Evolutionary conservation across 2,329 filamentous ascomycete genomes (phyloP).

Genomic region (Parafenestella ontariensis): DNA sequence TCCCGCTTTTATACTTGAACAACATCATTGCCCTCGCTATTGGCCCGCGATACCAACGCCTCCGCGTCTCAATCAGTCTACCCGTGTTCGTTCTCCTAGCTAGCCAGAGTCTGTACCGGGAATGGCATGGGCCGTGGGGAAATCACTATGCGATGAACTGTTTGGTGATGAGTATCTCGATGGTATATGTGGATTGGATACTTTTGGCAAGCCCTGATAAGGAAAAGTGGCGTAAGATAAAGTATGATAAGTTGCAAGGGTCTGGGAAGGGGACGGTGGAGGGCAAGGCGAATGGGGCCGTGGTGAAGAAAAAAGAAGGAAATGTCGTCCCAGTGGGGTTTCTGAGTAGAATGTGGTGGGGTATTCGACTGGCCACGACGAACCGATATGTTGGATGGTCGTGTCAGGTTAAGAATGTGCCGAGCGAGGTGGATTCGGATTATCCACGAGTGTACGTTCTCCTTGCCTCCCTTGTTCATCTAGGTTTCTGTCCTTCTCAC

Average conservation of each 20-base stretch:
- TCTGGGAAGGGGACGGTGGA: conserved; percentile 1
- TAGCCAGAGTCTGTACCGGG: conserved; percentile 24
- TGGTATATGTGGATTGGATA: conserved; percentile 30
- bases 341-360: conserved; percentile 32
- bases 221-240: conserved; percentile 33
- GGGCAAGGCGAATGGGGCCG: not conserved
- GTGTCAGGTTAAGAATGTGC: conserved; percentile 36
- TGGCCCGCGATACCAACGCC: conserved; percentile 8
- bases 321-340: conserved; percentile 8
- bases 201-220: conserved; percentile 29
- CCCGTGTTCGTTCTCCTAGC: conserved; percentile 22
- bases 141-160: conserved; percentile 21
- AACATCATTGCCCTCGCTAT: conserved; percentile 25
- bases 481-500: not conserved
- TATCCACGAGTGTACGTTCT: conserved; percentile 31
- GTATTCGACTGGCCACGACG: conserved; percentile 14
- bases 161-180: conserved; percentile 5
- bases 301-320: not conserved
- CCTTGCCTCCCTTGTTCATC: no score
- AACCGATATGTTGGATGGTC: conserved; percentile 36
- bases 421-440: conserved; percentile 17
- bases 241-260: conserved; percentile 3
- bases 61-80: conserved; percentile 17
- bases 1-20: conserved; percentile 19
- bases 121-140: conserved; percentile 18